phyloP scores from a whole-genome alignment of 1,139 yeast genomes.

The Insectozyma bohioensis region DNA sequence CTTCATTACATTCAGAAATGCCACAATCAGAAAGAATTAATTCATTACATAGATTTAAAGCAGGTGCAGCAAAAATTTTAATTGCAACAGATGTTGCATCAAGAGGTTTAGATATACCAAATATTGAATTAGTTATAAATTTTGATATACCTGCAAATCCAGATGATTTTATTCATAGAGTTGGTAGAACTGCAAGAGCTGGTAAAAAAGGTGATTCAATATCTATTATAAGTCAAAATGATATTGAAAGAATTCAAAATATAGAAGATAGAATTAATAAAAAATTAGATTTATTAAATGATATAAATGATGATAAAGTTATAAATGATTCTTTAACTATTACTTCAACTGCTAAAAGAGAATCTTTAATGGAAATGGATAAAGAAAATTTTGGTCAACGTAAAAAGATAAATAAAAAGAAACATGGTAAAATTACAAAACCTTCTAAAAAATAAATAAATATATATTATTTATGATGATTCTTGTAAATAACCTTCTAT shows the following conservation, averaged over 20 bases:
- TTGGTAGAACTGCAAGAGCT: conserved; percentile 99
- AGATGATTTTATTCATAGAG: conserved; percentile 94
- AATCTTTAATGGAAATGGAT: conserved; percentile 92
- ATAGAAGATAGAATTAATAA: conserved; percentile 82
- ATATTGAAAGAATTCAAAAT: conserved; percentile 74
- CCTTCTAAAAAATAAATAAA: conserved; percentile 8
- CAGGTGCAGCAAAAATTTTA: conserved; percentile 88
- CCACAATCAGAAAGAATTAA: conserved; percentile 89
- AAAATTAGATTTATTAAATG: conserved; percentile 72
- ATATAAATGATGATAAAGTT: conserved; percentile 71
- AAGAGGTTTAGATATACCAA: conserved; percentile 95
- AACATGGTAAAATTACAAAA: conserved; percentile 22
- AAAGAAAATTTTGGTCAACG: conserved; percentile 83
- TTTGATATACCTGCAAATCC: conserved; percentile 96
- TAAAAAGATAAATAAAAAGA: conserved; percentile 54
- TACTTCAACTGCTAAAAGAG: conserved; percentile 83
- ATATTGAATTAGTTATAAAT: conserved; percentile 84
- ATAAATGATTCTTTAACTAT: conserved; percentile 67
- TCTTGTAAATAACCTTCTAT: conserved; percentile 31
- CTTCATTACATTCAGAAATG: conserved; percentile 93
- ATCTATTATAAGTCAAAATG: conserved; percentile 81
- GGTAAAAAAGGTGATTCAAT: conserved; percentile 63
- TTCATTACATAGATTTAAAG: conserved; percentile 87
- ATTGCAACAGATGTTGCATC: conserved; percentile 97
- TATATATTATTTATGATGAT: conserved; percentile 1